These are phyloP conservation scores for Isoetes taiwanensis DNA, from an alignment of 75 land plant species.

Conservation along the genomic window DNA sequence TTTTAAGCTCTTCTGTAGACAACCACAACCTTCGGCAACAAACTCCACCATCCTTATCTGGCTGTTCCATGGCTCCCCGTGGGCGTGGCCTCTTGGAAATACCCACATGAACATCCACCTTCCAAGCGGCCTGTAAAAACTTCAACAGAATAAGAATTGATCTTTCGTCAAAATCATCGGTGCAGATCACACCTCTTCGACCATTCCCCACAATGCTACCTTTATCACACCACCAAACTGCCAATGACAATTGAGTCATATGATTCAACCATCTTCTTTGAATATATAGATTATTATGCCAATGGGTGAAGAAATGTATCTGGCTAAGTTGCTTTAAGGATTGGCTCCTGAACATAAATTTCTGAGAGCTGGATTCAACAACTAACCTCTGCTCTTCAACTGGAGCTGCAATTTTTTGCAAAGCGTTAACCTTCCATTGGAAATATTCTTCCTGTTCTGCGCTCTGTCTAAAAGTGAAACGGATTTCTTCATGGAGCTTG, in stretches of 20 bases:
- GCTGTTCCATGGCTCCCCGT: not conserved
- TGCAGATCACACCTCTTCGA: slow-evolving; percentile 10
- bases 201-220: slow-evolving; percentile 11
- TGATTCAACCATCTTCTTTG: slow-evolving; percentile 15
- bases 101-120: slow-evolving; percentile 15
- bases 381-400: not conserved
- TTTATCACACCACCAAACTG: slow-evolving; percentile 20
- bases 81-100: not conserved
- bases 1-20: slow-evolving; percentile 17
- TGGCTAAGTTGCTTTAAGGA: not conserved
- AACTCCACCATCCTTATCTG: not conserved
- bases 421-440: slow-evolving; percentile 12
- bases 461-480: slow-evolving; percentile 5
- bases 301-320: slow-evolving; percentile 9
- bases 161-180: slow-evolving; percentile 5
- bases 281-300: not conserved
- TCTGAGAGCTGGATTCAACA: not conserved
- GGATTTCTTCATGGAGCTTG: not conserved
- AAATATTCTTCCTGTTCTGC: slow-evolving; percentile 11
- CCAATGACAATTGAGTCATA: slow-evolving; percentile 12
- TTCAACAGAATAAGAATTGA: not conserved
- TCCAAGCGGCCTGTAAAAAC: slow-evolving; percentile 12
- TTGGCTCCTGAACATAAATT: slow-evolving; percentile 12
- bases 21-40: slow-evolving; percentile 7
- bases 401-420: slow-evolving; percentile 10